Evolutionary conservation across 2,329 filamentous ascomycete genomes (phyloP).

Genomic region (Aspergillus tamarii): DNA sequence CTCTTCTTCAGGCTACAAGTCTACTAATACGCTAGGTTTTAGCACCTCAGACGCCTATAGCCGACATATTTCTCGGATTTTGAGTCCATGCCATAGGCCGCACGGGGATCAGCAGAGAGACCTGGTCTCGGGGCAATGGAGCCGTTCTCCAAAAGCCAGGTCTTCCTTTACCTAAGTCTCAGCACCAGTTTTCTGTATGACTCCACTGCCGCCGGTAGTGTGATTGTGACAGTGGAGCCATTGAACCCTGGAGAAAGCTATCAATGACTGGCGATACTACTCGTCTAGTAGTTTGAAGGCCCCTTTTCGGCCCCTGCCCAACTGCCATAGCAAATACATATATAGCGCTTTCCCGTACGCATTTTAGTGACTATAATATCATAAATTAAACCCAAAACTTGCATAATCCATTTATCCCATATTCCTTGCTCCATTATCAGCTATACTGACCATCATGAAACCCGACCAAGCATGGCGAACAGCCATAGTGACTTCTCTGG

Average conservation of each 20-base stretch:
- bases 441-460: conserved; percentile 18
- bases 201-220: not conserved
- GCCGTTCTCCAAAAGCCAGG: not conserved
- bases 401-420: not conserved
- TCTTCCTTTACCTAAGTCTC: not conserved
- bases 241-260: not conserved
- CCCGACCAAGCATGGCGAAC: conserved; percentile 22
- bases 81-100: not conserved
- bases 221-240: not conserved
- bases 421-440: not conserved
- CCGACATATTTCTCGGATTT: not conserved
- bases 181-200: not conserved
- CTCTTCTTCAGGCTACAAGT: not conserved
- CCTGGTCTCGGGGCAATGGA: not conserved
- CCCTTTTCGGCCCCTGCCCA: not conserved
- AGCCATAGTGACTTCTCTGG: conserved; percentile 21
- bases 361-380: not conserved
- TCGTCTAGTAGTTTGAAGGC: not conserved
- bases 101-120: not conserved
- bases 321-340: not conserved
- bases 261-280: not conserved
- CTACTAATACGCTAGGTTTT: not conserved
- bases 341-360: not conserved
- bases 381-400: not conserved
- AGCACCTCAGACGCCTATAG: not conserved